Percentiles rank a stretch among this genome's conserved stretches.
These are phyloP conservation scores for Aspergillus sp. DNA, from an alignment of 2,329 filamentous ascomycete genomes.

Conservation along the genomic window DNA sequence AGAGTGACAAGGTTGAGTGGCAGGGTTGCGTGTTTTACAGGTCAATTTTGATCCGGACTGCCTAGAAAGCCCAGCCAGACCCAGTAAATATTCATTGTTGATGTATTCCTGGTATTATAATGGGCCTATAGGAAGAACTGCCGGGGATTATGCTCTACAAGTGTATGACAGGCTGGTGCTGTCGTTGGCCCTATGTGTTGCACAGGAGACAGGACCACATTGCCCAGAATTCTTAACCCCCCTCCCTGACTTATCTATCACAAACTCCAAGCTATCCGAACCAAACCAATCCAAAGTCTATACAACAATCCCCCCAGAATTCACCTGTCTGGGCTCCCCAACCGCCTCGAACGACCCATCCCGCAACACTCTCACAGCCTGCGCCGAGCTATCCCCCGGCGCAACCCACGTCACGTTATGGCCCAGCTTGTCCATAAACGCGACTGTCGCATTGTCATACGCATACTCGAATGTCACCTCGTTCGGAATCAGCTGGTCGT, in stretches of 20 bases:
- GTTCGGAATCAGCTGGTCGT: constrained; percentile 75
- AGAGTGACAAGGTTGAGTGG: background rate
- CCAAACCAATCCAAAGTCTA: constrained; percentile 15
- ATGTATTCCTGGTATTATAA: too few species aligned
- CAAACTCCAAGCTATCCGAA: background rate
- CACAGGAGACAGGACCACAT: background rate
- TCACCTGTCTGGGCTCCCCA: constrained; percentile 63
- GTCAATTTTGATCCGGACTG: background rate
- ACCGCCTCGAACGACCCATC: constrained; percentile 70
- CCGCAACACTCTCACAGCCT: constrained; percentile 52
- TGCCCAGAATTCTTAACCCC: background rate
- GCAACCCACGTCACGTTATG: constrained; percentile 65
- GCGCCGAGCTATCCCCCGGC: constrained; percentile 57
- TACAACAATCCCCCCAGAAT: constrained; percentile 56
- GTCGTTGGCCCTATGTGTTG: too few species aligned
- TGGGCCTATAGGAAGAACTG: too few species aligned
- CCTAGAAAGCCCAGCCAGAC: too few species aligned
- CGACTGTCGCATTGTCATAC: constrained; percentile 57
- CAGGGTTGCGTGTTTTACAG: background rate
- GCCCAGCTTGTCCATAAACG: constrained; percentile 53
- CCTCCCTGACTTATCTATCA: too few species aligned
- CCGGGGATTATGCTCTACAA: too few species aligned
- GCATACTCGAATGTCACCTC: constrained; percentile 56
- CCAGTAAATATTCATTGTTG: too few species aligned
- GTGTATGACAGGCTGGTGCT: too few species aligned